phyloP scores from a whole-genome alignment of 805 yeast species.

The Maudiozyma bulderi region DNA sequence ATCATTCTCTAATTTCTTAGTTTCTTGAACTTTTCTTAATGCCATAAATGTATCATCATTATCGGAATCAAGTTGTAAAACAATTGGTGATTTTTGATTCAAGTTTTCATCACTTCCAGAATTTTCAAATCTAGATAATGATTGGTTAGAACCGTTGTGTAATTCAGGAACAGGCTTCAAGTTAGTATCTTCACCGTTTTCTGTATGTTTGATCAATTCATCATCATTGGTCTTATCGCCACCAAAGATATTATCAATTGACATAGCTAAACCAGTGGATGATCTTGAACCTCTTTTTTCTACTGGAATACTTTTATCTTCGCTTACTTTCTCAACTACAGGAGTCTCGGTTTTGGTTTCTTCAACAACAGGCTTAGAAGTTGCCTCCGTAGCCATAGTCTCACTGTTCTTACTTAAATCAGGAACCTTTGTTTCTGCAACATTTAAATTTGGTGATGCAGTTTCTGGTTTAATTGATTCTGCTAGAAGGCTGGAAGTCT shows the following conservation, averaged over 20 bases:
- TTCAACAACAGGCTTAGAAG: background rate
- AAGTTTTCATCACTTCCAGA: constrained; percentile 2
- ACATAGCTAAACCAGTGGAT: constrained; percentile 1
- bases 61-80: constrained; percentile 4
- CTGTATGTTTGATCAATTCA: constrained; percentile 23
- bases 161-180: background rate
- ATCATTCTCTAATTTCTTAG: constrained; percentile 1
- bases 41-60: constrained; percentile 17
- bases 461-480: background rate
- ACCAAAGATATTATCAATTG: constrained; percentile 24
- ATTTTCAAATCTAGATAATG: constrained; percentile 1
- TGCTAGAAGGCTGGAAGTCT: background rate
- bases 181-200: background rate
- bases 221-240: constrained; percentile 11
- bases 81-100: background rate
- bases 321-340: background rate
- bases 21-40: constrained; percentile 9
- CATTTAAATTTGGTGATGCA: too few relatives aligned
- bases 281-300: background rate
- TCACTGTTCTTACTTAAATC: too few relatives aligned
- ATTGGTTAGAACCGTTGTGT: background rate
- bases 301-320: background rate
- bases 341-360: background rate
- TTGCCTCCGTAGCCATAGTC: too few relatives aligned
- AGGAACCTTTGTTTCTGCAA: too few relatives aligned